These are phyloP conservation scores for Saccharomycopsis guyanensis DNA, from an alignment of 805 yeast genomes.

Conservation along the genomic window DNA sequence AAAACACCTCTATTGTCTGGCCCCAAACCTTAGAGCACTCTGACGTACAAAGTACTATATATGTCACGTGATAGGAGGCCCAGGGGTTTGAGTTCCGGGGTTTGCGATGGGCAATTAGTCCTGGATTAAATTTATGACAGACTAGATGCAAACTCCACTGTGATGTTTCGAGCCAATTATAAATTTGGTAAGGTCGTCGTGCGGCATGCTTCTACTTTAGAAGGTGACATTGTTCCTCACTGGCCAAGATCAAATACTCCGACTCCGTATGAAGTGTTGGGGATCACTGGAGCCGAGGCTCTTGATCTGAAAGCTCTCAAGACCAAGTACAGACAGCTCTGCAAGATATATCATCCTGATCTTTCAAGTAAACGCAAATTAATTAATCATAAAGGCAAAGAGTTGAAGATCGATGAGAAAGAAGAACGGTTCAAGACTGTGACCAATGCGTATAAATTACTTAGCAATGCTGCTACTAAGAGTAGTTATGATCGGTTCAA, in stretches of 20 bases:
- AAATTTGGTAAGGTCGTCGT: too few species aligned
- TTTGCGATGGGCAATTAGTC: too few species aligned
- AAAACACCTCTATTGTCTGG: too few species aligned
- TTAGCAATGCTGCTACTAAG: constrained; percentile 27
- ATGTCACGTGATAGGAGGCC: too few species aligned
- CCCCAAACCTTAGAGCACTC: too few species aligned
- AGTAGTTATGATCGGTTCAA: constrained; percentile 30
- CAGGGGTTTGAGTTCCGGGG: too few species aligned
- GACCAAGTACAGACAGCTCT: constrained; percentile 36
- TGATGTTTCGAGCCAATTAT: too few species aligned
- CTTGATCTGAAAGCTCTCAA: constrained; percentile 28
- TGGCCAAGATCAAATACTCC: constrained; percentile 35
- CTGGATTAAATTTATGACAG: too few species aligned
- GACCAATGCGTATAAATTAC: constrained; percentile 30
- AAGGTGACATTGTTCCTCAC: constrained; percentile 6
- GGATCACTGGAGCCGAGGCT: constrained; percentile 22
- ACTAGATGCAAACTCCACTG: too few species aligned
- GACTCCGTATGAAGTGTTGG: constrained; percentile 43
- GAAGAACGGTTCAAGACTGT: constrained; percentile 33
- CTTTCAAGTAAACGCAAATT: constrained; percentile 5
- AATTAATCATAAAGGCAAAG: constrained; percentile 16
- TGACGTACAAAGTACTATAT: too few species aligned
- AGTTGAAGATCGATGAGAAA: constrained; percentile 24
- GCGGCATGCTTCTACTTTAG: constrained; percentile 6
- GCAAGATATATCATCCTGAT: constrained; percentile 56